Base-by-base conservation (phyloP, 2,329 filamentous ascomycete genomes). In the Aureobasidium mangrovei region DNA sequence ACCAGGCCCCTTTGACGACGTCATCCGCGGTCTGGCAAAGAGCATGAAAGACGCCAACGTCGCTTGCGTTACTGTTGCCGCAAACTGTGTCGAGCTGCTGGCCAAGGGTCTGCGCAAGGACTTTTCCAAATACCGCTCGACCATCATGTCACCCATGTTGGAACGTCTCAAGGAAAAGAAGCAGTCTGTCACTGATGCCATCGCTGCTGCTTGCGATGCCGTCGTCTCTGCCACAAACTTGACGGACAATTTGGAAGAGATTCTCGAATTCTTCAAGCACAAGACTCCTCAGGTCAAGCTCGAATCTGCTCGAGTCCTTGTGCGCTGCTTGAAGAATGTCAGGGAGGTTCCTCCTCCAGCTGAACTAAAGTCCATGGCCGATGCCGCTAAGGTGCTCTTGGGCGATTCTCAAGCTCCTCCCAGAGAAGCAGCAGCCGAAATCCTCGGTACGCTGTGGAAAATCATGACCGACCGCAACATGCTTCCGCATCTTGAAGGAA, bases 41-140 rank as follows among this genome's bases (percentile, higher is more conserved):
- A 89, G 83, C 63, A 98, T 98, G 93, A 98, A 98, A 70, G 94
- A 98, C 63, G 93, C 94, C 62, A 98, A 98, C 66, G 86, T 98
- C 61, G 86, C 88, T 4, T 93, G 97, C 46, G 93, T 96, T 24
- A 93, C 86, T 1, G 85, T 93, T 60, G 91, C 94, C 4, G 93
- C 91, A 2, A 91, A 94, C 63, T 95, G 91, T 70, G 86, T 96
- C 33, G 91, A 97, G 64, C 79, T 86, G 29, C 74, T 98, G 28
- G 91, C 91, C 43, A 93, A 88, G 64, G 93, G 93, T 46, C 68
- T 98, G 57, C 84, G 88, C 42, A 84, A 81, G 62, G 73, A 77
- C 27, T 98, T 95, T 67, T 77, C 74, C 52, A 95, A 87, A 70
- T 89, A 98, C 67, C 83, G 91, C 52, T 76, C 84, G 2, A 80